Evolutionary conservation across 2,329 filamentous ascomycete genomes (phyloP).

Genomic region (Colletotrichum zoysiae): DNA sequence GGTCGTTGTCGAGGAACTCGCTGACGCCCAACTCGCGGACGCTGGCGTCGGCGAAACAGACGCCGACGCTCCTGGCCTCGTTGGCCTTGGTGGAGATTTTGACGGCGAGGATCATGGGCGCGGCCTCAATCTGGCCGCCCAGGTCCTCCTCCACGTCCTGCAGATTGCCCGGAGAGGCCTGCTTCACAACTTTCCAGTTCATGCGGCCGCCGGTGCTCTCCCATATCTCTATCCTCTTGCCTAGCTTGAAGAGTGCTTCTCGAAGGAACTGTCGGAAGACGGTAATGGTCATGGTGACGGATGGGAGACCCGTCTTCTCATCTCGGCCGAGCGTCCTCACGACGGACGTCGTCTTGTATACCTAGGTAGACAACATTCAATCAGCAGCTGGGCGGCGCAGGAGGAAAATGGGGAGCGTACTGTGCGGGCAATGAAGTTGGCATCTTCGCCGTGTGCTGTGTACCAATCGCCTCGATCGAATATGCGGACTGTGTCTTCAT

Average conservation of each 20-base stretch:
- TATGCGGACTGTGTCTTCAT: constrained; percentile 84
- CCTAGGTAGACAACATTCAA: constrained; percentile 61
- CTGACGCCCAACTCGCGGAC: constrained; percentile 95
- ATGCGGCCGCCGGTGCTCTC: constrained; percentile 80
- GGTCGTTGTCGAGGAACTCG: constrained; percentile 98
- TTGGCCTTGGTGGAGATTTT: constrained; percentile 90
- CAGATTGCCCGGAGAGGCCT: constrained; percentile 94
- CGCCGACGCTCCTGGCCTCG: constrained; percentile 88
- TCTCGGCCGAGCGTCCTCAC: constrained; percentile 88
- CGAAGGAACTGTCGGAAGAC: constrained; percentile 96
- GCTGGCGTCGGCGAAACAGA: constrained; percentile 97
- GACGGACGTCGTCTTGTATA: constrained; percentile 98
- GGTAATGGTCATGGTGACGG: constrained; percentile 94
- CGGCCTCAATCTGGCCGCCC: constrained; percentile 85
- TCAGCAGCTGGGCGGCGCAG: background rate
- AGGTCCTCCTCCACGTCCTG: constrained; percentile 98
- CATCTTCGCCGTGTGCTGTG: constrained; percentile 90
- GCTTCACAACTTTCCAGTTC: constrained; percentile 92
- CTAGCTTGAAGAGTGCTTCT: constrained; percentile 91
- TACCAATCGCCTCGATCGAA: constrained; percentile 97
- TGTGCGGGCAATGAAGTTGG: constrained; percentile 83
- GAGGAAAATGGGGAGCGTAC: constrained; percentile 56
- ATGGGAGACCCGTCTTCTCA: constrained; percentile 86
- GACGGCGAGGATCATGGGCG: constrained; percentile 94
- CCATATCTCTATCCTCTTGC: constrained; percentile 94